Percentiles rank a stretch among this genome's conserved stretches.
Evolutionary conservation across 768 basidiomycete species (phyloP).

Genomic region (Kwoniella sp.): DNA sequence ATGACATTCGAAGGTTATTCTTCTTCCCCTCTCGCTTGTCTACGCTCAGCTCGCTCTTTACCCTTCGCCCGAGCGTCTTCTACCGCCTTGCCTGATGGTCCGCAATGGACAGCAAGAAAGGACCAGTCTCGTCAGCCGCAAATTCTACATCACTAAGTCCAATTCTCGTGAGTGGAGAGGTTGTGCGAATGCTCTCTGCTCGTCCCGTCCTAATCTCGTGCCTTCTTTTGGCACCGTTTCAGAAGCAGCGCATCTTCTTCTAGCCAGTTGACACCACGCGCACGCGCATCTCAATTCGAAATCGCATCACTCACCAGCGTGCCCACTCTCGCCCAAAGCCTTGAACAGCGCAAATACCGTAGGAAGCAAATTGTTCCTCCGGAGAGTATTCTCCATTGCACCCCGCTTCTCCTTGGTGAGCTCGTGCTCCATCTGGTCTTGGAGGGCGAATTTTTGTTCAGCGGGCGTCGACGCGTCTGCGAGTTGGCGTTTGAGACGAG

Average conservation of each 20-base stretch:
- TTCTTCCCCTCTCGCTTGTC: conserved; percentile 48
- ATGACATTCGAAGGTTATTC: too few relatives aligned
- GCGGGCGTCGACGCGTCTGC: conserved; percentile 50
- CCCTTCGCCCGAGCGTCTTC: conserved; percentile 42
- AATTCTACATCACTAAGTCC: too few relatives aligned
- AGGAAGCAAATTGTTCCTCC: conserved; percentile 52
- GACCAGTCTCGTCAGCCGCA: too few relatives aligned
- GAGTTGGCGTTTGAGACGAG: conserved; percentile 67
- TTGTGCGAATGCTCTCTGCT: too few relatives aligned
- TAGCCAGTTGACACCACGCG: not conserved
- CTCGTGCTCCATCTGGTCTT: conserved; percentile 46
- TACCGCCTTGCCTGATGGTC: conserved; percentile 31
- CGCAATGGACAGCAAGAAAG: not conserved
- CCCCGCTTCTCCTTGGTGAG: conserved; percentile 38
- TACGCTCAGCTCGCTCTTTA: conserved; percentile 27
- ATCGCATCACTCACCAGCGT: conserved; percentile 31
- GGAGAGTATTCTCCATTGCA: conserved; percentile 45
- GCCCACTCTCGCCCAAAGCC: conserved; percentile 41
- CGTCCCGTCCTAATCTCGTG: too few relatives aligned
- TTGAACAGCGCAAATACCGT: conserved; percentile 49
- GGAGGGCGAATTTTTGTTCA: conserved; percentile 20
- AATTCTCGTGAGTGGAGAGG: too few relatives aligned
- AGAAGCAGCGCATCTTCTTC: too few relatives aligned
- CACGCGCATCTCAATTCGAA: not conserved
- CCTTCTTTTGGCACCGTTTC: too few relatives aligned